Evolutionary conservation across 495 filamentous ascomycete genomes (phyloP).

Genomic region (Trichoderma virens): DNA sequence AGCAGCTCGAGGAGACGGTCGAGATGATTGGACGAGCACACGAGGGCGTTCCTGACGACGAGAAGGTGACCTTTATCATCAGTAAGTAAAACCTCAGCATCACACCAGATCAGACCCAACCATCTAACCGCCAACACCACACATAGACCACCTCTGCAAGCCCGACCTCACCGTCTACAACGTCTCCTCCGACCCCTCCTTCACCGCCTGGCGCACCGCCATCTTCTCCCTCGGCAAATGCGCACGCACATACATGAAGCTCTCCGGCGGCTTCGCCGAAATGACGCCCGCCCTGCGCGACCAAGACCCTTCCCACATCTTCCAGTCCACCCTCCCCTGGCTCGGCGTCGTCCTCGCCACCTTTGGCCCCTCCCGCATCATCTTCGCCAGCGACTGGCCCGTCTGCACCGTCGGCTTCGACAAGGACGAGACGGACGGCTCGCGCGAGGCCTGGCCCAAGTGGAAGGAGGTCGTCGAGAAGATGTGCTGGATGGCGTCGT

Average conservation of each 20-base stretch:
- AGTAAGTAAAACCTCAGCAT: conserved; percentile 47
- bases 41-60: conserved; percentile 47
- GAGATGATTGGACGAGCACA: conserved; percentile 63
- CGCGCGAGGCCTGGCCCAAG: conserved; percentile 38
- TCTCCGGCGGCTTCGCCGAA: conserved; percentile 77
- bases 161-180: conserved; percentile 55
- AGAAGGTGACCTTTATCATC: conserved; percentile 57
- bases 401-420: conserved; percentile 67
- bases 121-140: too few species aligned
- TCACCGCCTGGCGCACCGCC: conserved; percentile 48
- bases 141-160: conserved; percentile 91
- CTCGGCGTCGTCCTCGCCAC: conserved; percentile 55
- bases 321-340: conserved; percentile 50
- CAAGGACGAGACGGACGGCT: conserved; percentile 21
- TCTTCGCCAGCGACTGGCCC: conserved; percentile 91
- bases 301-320: conserved; percentile 37
- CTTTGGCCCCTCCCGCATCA: conserved; percentile 63
- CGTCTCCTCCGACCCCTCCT: conserved; percentile 45
- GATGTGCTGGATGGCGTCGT: conserved; percentile 48
- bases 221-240: conserved; percentile 52
- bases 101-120: too few species aligned
- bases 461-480: conserved; percentile 53
- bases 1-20: conserved; percentile 63
- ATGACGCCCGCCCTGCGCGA: conserved; percentile 41
- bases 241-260: conserved; percentile 69